These are phyloP conservation scores for Lipomyces sp. DNA, from an alignment of 805 yeast species.

Conservation along the genomic window DNA sequence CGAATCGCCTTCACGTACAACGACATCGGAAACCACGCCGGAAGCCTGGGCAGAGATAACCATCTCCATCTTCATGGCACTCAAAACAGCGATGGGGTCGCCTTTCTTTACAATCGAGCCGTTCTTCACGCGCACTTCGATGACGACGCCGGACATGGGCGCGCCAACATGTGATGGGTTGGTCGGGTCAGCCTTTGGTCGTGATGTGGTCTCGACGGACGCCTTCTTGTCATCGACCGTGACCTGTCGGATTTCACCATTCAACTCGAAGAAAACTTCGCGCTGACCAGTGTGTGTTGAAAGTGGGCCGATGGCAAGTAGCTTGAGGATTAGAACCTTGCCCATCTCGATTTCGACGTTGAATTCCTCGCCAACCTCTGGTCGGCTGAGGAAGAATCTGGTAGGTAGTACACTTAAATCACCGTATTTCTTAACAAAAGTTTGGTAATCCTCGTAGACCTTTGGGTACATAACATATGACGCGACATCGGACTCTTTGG, in stretches of 20 bases:
- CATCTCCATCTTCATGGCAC: slow-evolving; percentile 99
- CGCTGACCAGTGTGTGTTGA: slow-evolving; percentile 83
- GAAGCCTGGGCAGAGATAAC: slow-evolving; percentile 89
- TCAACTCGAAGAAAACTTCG: slow-evolving; percentile 96
- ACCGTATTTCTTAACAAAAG: slow-evolving; percentile 76
- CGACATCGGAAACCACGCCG: slow-evolving; percentile 79
- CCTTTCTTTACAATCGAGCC: slow-evolving; percentile 94
- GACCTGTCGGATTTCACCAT: slow-evolving; percentile 97
- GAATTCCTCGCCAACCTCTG: slow-evolving; percentile 85
- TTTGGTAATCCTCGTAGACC: slow-evolving; percentile 87
- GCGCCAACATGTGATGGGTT: slow-evolving; percentile 95
- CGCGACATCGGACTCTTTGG: slow-evolving; percentile 85
- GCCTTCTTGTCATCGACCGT: slow-evolving; percentile 86
- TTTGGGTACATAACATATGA: slow-evolving; percentile 97
- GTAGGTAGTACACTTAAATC: slow-evolving; percentile 95
- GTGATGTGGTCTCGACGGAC: slow-evolving; percentile 79
- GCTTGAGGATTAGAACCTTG: slow-evolving; percentile 86
- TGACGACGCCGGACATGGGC: slow-evolving; percentile 99
- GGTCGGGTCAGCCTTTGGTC: slow-evolving; percentile 88
- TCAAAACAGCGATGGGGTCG: slow-evolving; percentile 87
- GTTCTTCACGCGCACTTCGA: slow-evolving; percentile 88
- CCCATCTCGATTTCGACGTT: slow-evolving; percentile 91
- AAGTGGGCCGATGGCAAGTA: slow-evolving; percentile 91
- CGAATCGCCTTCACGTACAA: slow-evolving; percentile 87
- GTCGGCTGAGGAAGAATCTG: slow-evolving; percentile 83